Evolutionary conservation across 2,329 filamentous ascomycete species (phyloP), one percentile per base, ranked within the genome.

Genomic region (Ceratocystis cacaofunesta): DNA sequence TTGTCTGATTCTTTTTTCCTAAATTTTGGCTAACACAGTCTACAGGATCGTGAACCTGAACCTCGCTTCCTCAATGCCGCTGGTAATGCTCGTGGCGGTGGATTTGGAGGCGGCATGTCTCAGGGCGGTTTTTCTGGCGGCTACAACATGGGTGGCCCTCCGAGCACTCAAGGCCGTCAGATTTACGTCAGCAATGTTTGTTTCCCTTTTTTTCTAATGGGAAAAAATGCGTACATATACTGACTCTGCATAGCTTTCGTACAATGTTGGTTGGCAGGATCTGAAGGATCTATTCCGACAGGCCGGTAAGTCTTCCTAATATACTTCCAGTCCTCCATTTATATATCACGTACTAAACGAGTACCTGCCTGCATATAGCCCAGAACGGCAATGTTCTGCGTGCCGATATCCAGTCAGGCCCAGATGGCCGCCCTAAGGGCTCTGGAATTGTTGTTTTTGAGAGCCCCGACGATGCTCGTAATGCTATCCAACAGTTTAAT

Each of bases 121-220:
- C 76, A 80, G 70, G 81, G 81, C 66, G 79, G 79, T 69, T 80
- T 78, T 70, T 78, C 76, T 70, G 81, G 80, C 68, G 80, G 79
- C 28, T 57, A 78, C 67, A 80, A 82, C 68, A 78, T 78, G 66
- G 77, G 78, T 67, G 77, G 76, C 66, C 77, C 76, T 65, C 75
- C 75, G 65, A 81, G 80, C 63, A 75, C 76, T 69, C 81, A 80
- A 69, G 84, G 89, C 73, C 88, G 91, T 75, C 94, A 97, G 79
- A 91, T 99, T 76, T 99, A 96, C 77, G 85, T 99, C 74, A 89
- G 90, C 76, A 99, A 99, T 83, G 94, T 99, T 84, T 84, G 92
- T 95, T 76, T 70, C 75, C 52, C 65, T 71, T 15, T 12, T 64
- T 46, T 63, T 69, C 64, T 67, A 69, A 68, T 2, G 62, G 68